Base-by-base conservation (phyloP, 176 grass and related monocot species). In the Saccharum spontaneum region DNA sequence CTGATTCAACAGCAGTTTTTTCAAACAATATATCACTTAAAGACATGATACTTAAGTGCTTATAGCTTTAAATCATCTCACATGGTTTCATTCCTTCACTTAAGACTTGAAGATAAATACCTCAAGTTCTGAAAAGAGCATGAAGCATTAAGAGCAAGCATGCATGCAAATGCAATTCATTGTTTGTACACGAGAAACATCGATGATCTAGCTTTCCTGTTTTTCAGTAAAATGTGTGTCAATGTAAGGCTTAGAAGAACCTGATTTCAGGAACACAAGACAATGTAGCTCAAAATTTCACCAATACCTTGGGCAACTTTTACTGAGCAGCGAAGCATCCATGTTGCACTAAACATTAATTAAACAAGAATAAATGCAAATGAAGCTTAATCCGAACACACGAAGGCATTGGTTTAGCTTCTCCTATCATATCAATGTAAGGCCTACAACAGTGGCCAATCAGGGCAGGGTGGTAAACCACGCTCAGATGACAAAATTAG, bases 371-470 rank as follows among this genome's bases (percentile, higher is more conserved):
- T 61, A 65, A 16, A 16, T 16, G 64, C 14, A 77, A 70, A 82
- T 63, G 15, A 59, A 78, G 16, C 63, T 85, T 46, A 68, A 10
- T 17, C 6, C 9, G 14, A 72, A 46, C 67, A 84, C 13, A 78
- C 6, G 20, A 79, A 36, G 6, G 55, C 22, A 55, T 16, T 44
- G 7, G n/a, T 71, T 83, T 88, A 79, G 26, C 12, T 22, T 83
- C 18, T 73, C 34, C 44, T 37, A 69, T 30, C n/a, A 28, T 28
- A 81, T 10, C 18, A 52, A 49, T 24, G 6, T 13, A 37, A 22
- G 7, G 28, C 33, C 63, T 68, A 5, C 55, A 48, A 80, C 67
- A 22, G 44, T 20, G 15, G 52, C 17, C 33, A 82, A 64, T 64
- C 76, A 39, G 3, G 28, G 1, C 2, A 84, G 52, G 22, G 37